Conservation (phyloP, 2,329 filamentous ascomycete genomes). For the Colletotrichum sp. region DNA sequence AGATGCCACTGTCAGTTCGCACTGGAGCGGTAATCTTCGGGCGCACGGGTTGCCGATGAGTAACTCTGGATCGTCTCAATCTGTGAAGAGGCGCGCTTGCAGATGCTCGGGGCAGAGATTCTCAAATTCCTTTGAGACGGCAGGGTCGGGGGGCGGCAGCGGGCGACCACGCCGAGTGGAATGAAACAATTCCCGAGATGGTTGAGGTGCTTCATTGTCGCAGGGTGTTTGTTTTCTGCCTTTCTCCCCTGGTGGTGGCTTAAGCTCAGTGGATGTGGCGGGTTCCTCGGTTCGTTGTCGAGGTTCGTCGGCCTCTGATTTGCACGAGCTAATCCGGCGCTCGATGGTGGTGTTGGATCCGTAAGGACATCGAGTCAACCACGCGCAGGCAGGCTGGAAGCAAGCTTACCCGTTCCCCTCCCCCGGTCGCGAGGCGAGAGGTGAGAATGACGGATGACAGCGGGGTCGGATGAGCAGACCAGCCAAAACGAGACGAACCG, state of each 20-base stretch:
- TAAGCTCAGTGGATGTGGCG: background rate
- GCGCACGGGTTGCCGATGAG: background rate
- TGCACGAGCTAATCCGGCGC: constrained; percentile 3
- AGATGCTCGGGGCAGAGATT: background rate
- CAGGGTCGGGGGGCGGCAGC: background rate
- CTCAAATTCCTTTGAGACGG: background rate
- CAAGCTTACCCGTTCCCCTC: background rate
- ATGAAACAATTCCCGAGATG: constrained; percentile 16
- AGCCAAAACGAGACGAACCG: constrained; percentile 10
- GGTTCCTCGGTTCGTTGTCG: background rate
- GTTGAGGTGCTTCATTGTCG: constrained; percentile 1
- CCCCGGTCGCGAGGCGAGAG: background rate
- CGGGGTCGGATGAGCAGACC: background rate
- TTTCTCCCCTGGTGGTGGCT: background rate
- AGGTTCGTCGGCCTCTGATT: background rate
- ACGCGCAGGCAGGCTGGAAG: background rate
- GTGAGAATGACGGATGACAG: background rate
- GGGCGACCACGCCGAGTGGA: background rate
- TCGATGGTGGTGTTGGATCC: background rate
- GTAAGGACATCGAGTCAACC: background rate
- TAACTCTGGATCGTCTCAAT: background rate
- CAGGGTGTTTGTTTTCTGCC: constrained; percentile 4
- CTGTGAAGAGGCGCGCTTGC: background rate
- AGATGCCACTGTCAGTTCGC: constrained; percentile 10
- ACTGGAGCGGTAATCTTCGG: background rate